Percentiles rank a stretch among this genome's conserved stretches.
Conservation (phyloP, 2,329 filamentous ascomycete genomes). For the Fusarium staphyleae region DNA sequence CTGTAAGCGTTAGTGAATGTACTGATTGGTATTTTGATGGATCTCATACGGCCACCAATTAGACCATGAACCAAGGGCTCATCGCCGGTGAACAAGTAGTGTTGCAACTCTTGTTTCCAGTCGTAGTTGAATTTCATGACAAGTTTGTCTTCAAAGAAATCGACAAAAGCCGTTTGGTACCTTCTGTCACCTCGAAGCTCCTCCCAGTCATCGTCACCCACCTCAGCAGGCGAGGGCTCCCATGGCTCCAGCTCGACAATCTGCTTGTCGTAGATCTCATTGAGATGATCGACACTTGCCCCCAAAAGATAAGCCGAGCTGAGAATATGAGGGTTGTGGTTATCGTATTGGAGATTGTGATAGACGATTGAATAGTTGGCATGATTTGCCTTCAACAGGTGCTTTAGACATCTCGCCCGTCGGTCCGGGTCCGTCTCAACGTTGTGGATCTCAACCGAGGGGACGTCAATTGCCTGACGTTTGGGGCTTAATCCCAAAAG, state of each 20-base stretch:
- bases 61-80: slow-evolving; percentile 83
- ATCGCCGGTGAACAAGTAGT: slow-evolving; percentile 78
- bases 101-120: slow-evolving; percentile 78
- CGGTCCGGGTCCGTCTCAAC: slow-evolving; percentile 84
- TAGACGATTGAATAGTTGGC: slow-evolving; percentile 86
- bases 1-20: slow-evolving; percentile 52
- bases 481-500: slow-evolving; percentile 36
- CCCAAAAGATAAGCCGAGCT: slow-evolving; percentile 87
- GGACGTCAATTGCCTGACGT: slow-evolving; percentile 59
- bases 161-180: slow-evolving; percentile 89
- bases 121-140: slow-evolving; percentile 77
- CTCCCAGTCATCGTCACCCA: slow-evolving; percentile 84
- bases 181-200: slow-evolving; percentile 79
- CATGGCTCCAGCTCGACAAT: slow-evolving; percentile 77
- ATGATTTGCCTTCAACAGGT: slow-evolving; percentile 91
- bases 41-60: slow-evolving; percentile 73
- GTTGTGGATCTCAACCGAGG: slow-evolving; percentile 75
- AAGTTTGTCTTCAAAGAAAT: slow-evolving; percentile 94
- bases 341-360: slow-evolving; percentile 77
- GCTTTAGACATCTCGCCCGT: slow-evolving; percentile 82
- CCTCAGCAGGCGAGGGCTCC: slow-evolving; percentile 83
- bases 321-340: slow-evolving; percentile 83
- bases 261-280: slow-evolving; percentile 81
- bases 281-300: slow-evolving; percentile 74
- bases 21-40: neutral